These are phyloP conservation scores for Taiozyma sp. DNA, from an alignment of 1,139 yeast genomes.

Conservation along the genomic window DNA sequence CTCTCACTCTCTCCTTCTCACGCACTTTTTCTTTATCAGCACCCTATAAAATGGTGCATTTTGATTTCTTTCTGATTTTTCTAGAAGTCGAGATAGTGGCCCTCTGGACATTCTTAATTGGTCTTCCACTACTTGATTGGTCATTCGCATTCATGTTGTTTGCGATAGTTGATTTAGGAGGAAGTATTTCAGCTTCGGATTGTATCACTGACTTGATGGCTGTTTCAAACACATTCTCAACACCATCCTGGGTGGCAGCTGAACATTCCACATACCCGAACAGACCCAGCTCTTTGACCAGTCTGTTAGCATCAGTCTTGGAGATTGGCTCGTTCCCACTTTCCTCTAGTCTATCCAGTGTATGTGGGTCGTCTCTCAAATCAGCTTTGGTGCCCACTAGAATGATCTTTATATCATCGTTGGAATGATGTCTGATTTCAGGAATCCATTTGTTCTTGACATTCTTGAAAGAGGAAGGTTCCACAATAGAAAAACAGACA, in stretches of 20 bases:
- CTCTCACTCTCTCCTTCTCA: neutral
- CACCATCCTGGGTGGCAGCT: constrained; percentile 88
- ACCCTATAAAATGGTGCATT: constrained; percentile 28
- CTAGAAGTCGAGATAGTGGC: constrained; percentile 2
- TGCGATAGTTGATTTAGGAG: constrained; percentile 3
- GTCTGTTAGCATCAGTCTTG: constrained; percentile 53
- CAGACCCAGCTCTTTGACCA: constrained; percentile 71
- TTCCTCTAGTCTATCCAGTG: constrained; percentile 64
- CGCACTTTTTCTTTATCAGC: neutral
- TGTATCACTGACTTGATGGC: constrained; percentile 70
- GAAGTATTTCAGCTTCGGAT: constrained; percentile 14
- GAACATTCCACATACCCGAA: constrained; percentile 82
- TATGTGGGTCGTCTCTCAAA: constrained; percentile 75
- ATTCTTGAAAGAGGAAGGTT: constrained; percentile 76
- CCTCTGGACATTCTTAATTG: constrained; percentile 1
- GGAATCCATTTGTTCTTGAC: constrained; percentile 79
- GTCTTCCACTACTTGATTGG: neutral
- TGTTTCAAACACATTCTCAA: constrained; percentile 72
- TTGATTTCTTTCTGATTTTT: constrained; percentile 28
- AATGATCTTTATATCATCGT: constrained; percentile 56
- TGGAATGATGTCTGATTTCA: constrained; percentile 82
- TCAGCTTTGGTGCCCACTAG: constrained; percentile 86
- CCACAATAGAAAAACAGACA: constrained; percentile 81
- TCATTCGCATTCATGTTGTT: neutral
- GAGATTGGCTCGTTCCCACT: constrained; percentile 59